Percentiles rank a stretch among this genome's conserved stretches.
Conservation (phyloP, 2,329 filamentous ascomycete species). For the Pseudopithomyces chartarum region DNA sequence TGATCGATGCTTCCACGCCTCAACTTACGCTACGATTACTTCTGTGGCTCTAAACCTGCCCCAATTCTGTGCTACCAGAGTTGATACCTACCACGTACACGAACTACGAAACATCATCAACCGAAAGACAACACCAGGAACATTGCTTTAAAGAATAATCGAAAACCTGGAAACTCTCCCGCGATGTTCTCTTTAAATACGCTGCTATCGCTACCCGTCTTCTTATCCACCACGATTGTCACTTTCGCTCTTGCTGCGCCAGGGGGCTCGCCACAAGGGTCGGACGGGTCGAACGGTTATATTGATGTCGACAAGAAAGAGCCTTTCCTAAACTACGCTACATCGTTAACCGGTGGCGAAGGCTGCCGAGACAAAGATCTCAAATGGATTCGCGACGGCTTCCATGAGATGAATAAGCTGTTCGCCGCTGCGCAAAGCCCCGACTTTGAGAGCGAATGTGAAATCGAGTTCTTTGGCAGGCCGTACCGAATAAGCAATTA, state of each 20-base stretch:
- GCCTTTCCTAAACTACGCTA: conserved; percentile 22
- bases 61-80: too few species aligned
- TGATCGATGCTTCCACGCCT: too few species aligned
- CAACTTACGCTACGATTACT: too few species aligned
- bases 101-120: too few species aligned
- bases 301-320: conserved; percentile 30
- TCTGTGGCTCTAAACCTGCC: too few species aligned
- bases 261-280: conserved; percentile 11
- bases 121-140: too few species aligned
- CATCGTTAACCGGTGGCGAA: conserved; percentile 37
- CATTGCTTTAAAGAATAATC: too few species aligned
- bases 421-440: conserved; percentile 32
- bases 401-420: conserved; percentile 38
- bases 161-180: not conserved
- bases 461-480: conserved; percentile 36
- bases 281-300: conserved; percentile 17
- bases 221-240: conserved; percentile 26
- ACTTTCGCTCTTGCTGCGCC: conserved; percentile 28
- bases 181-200: conserved; percentile 28
- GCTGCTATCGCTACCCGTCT: conserved; percentile 27
- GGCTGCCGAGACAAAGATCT: conserved; percentile 32
- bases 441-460: conserved; percentile 27
- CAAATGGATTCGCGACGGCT: conserved; percentile 33
- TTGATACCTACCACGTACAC: too few species aligned
- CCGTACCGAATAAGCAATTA: conserved; percentile 30